Evolutionary conservation across 345 rosid genomes (phyloP), one percentile per base, ranked within the genome.

Genomic region (Citrus medica): DNA sequence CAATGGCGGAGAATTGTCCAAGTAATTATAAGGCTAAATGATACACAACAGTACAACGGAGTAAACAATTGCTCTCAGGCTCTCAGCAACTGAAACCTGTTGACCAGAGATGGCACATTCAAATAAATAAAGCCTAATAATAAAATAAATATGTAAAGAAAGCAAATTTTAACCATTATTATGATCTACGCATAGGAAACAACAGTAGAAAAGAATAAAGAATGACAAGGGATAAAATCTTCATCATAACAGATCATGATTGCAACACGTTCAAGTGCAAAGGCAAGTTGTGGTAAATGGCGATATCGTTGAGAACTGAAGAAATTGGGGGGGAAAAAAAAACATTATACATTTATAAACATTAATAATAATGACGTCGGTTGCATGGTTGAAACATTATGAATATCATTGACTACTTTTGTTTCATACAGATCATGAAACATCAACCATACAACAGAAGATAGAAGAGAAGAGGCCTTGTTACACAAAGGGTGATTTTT

Each of bases 381-480:
- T 66, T 79, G 70, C 88, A 78, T 42, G 58, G 60, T 76, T 78
- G 48, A 55, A 48, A 66, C 51, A 63, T 51, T 24, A 46, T 65
- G 77, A 55, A 59, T 24, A 60, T 70, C 76, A 56, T 68, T 35
- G 65, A 76, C 78, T 62, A 73, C 78, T 53, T 62, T 24, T 76
- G 87, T 86, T 87, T 90, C 92, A 88, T 87, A 73, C 81, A 82
- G 90, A 82, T 40, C 76, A 90, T 86, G 90, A 86, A 87, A 90
- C 87, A 81, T 17, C 21, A 30, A 77, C 28, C 68, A 71, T 56
- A 77, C 72, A 46, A 37, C 33, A 73, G 75, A 73, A 86, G 61
- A 2, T 28, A 73, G 6, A 70, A 73, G 6, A 70, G 60, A 55
- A 67, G 8, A 28, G 33, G n/a, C 17, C 17, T 65, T 73, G 79